A percentile compares a stretch with the other conserved stretches of the same genome.
Conservation (phyloP, 441 rosid species). For the Biscutella laevigata region DNA sequence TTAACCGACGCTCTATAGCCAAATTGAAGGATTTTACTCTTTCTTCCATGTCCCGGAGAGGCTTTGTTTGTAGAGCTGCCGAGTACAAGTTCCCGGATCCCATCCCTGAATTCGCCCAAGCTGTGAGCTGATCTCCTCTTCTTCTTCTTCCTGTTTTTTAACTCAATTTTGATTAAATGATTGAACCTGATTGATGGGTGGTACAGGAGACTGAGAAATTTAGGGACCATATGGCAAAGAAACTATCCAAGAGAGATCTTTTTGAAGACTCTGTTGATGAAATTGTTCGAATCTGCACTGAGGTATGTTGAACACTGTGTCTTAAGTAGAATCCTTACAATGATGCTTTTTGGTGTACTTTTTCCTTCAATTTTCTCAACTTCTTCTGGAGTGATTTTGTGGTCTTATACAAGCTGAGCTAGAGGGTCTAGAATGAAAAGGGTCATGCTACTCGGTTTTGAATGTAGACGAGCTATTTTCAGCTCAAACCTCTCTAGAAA, state of each 20-base stretch:
- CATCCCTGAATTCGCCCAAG: constrained; percentile 77
- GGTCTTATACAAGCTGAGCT: neutral
- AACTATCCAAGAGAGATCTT: constrained; percentile 50
- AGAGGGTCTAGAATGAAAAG: neutral
- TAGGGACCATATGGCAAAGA: constrained; percentile 43
- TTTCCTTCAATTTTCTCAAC: neutral
- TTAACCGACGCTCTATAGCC: constrained; percentile 15
- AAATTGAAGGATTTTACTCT: constrained; percentile 2
- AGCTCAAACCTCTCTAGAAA: neutral
- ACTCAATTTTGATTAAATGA: neutral
- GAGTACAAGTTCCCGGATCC: constrained; percentile 85
- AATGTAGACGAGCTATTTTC: neutral
- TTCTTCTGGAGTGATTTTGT: neutral
- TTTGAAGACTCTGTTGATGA: constrained; percentile 61
- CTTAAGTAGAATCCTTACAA: neutral
- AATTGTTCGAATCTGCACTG: constrained; percentile 63
- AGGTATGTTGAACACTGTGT: too few species aligned
- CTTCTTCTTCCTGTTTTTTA: neutral
- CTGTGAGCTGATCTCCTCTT: constrained; percentile 33
- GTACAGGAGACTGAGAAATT: constrained; percentile 75
- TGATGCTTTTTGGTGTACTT: neutral
- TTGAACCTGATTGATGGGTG: neutral
- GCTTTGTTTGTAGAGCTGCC: constrained; percentile 46
- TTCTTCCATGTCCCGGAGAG: constrained; percentile 13
- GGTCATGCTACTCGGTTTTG: neutral